Conservation (phyloP, 129 eudicot species). For the Gnaphalium uliginosum region DNA sequence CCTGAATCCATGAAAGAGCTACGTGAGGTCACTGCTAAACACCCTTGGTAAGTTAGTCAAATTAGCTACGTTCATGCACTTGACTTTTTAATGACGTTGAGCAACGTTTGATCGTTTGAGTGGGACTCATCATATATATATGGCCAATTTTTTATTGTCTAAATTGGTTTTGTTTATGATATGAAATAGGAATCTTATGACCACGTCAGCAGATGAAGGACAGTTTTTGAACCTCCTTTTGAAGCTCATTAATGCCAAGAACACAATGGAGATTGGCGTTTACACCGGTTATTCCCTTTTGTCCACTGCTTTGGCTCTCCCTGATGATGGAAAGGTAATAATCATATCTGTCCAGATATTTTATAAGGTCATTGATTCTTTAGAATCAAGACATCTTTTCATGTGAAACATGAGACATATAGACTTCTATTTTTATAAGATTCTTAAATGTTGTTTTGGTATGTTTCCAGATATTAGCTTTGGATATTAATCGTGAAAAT, state of each 20-base stretch:
- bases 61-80: background rate
- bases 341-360: too few relatives aligned
- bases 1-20: constrained; percentile 62
- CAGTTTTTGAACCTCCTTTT: constrained; percentile 47
- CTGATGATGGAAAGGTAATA: constrained; percentile 44
- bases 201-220: constrained; percentile 58
- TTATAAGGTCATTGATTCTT: too few relatives aligned
- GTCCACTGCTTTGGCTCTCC: constrained; percentile 58
- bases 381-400: too few relatives aligned
- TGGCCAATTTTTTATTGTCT: background rate
- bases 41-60: constrained; percentile 45
- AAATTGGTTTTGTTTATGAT: background rate
- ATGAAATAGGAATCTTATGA: constrained; percentile 47
- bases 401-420: too few relatives aligned
- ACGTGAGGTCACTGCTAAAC: constrained; percentile 60
- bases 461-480: constrained; percentile 30
- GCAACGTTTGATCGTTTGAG: too few relatives aligned
- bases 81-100: too few relatives aligned
- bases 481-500: constrained; percentile 34
- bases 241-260: constrained; percentile 52
- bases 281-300: constrained; percentile 59
- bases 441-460: too few relatives aligned
- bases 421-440: too few relatives aligned
- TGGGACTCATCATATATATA: too few relatives aligned
- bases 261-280: constrained; percentile 56